Base-by-base conservation (phyloP, 2,329 filamentous ascomycete genomes). In the Phyllosticta ampelicida region DNA sequence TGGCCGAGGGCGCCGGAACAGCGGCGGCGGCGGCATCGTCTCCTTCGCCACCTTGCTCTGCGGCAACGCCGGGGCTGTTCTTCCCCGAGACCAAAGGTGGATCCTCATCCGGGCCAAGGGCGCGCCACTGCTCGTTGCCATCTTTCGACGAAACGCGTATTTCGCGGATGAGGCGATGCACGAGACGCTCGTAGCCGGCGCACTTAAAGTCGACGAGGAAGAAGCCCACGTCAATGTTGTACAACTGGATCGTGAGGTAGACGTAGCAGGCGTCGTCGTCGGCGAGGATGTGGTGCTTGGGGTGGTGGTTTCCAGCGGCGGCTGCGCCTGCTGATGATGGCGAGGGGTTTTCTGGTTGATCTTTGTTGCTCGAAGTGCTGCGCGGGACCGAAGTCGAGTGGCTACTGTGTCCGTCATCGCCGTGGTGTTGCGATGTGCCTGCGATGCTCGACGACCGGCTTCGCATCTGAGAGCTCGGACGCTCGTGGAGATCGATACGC, bases 191-290 rank as follows among this genome's bases (percentile, higher is more conserved):
- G 74, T 99, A 99, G 19, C 94, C 94, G 13, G 94, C 91, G 71
- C 92, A 97, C 71, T 96, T 97, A 79, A 99, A 99, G 71, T 99
- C 94, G 53, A 99, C 94, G 62, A 99, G 58, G 72, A 90, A 96
- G 61, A 92, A 90, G 55, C 87, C 86, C 56, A 84, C 83, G 70
- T 96, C 91, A 77, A 96, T 89, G 68, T 90, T 87, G 73, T 96
- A 96, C 55, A 96, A 86, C 71, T 96, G 94, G 62, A 99, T 96
- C 63, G 95, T 91, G 70, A 99, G 84, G 69, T 96, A 94, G 67
- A 97, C 87, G 69, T 88, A 92, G n/a, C 95, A 85, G 58, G 87
- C 87, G 62, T 90, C 83, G 55, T 82, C 77, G 29, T 51, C 50
- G 8, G 30, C 56, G 18, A 54, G 20, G 23, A 28, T 30, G 51